Conservation (phyloP, 305 asterid species). For the Withania somnifera region DNA sequence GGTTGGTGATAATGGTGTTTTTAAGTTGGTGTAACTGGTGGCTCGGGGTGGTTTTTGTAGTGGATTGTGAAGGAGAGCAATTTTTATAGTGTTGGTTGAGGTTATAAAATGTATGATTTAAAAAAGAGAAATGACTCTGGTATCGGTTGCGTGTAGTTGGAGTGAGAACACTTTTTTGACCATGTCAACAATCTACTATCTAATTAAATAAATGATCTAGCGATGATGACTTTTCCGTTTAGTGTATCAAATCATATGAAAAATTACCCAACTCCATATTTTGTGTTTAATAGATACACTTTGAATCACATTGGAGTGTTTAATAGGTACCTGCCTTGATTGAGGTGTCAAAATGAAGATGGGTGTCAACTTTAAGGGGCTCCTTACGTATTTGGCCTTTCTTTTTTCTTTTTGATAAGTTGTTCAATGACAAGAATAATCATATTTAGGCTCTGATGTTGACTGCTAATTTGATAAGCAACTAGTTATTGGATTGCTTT, state of each 20-base stretch:
- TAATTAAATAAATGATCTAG: not conserved
- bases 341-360: not conserved
- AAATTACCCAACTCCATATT: not conserved
- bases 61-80: not conserved
- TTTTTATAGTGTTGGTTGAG: not conserved
- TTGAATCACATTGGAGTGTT: not conserved
- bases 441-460: not conserved
- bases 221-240: not conserved
- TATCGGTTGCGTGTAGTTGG: not conserved
- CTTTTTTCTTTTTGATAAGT: not conserved
- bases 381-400: not conserved
- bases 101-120: not conserved
- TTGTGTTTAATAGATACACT: not conserved
- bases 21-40: not conserved
- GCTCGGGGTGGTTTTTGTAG: not conserved
- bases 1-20: not conserved
- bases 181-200: not conserved
- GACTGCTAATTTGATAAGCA: not conserved
- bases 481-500: not conserved
- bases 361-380: not conserved
- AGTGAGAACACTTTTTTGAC: not conserved
- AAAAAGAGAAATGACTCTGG: not conserved
- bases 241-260: not conserved
- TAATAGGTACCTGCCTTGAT: not conserved
- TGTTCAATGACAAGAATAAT: not conserved